Conservation (phyloP, 441 rosid genomes). For the Breynia disticha region DNA sequence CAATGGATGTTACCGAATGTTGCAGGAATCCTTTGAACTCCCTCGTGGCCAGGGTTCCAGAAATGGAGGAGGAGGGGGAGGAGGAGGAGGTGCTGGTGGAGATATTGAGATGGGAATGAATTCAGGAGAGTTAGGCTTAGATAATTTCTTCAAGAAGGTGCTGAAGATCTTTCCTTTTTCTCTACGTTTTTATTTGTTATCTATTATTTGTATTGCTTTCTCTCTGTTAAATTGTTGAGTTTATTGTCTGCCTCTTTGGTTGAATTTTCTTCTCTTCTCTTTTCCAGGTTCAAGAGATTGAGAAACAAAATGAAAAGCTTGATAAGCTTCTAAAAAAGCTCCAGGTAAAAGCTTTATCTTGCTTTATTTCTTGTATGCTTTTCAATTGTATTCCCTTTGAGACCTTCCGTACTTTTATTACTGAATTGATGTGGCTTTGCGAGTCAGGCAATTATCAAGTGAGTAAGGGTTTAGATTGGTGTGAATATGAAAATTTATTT, state of each 20-base stretch:
- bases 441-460: background rate
- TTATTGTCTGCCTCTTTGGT: background rate
- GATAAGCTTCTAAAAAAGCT: conserved; percentile 74
- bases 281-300: conserved; percentile 77
- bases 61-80: conserved; percentile 28
- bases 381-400: background rate
- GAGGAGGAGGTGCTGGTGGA: too few species aligned
- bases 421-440: too few species aligned
- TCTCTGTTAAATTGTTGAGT: background rate
- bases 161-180: background rate
- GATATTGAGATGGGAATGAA: conserved; percentile 70
- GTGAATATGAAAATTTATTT: too few species aligned
- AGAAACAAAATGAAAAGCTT: conserved; percentile 76
- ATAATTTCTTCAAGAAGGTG: conserved; percentile 87
- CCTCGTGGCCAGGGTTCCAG: background rate
- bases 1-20: conserved; percentile 16
- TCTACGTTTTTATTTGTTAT: background rate
- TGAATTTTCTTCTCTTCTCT: background rate
- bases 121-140: conserved; percentile 70
- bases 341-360: conserved; percentile 46
- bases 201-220: background rate
- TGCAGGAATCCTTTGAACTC: conserved; percentile 46
- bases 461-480: background rate
- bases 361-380: background rate
- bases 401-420: background rate